phyloP scores from a whole-genome alignment of 2,329 filamentous ascomycete genomes.

The Beauveria brongniartii region DNA sequence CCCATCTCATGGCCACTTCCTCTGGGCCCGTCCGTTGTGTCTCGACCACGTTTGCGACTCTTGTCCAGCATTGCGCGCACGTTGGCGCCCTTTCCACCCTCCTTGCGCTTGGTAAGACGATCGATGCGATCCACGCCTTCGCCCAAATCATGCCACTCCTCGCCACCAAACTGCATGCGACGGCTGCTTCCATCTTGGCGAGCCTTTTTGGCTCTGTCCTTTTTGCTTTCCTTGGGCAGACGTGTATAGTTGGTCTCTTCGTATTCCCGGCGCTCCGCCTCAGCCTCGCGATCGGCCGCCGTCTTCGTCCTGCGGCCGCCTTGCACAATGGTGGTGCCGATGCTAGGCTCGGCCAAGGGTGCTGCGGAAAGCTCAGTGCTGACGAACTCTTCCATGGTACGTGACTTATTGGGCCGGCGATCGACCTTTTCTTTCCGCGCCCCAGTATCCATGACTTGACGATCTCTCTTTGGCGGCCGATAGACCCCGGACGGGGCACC shows the following conservation, averaged over 20 bases:
- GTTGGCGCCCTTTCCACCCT: conserved; percentile 42
- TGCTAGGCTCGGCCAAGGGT: conserved; percentile 77
- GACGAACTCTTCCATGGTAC: conserved; percentile 87
- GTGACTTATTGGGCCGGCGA: conserved; percentile 61
- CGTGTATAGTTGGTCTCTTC: conserved; percentile 91
- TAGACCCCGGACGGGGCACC: conserved; percentile 62
- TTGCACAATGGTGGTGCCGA: conserved; percentile 78
- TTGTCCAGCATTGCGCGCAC: conserved; percentile 64
- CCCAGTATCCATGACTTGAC: conserved; percentile 70
- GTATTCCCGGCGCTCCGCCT: conserved; percentile 74
- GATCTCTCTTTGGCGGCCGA: conserved; percentile 78
- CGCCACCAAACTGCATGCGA: conserved; percentile 72
- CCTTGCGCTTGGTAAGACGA: conserved; percentile 65
- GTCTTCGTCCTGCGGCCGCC: conserved; percentile 76
- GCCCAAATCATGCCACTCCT: conserved; percentile 84
- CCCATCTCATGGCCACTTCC: conserved; percentile 62
- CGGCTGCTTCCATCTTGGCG: conserved; percentile 40
- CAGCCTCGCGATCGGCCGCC: conserved; percentile 63
- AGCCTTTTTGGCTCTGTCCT: conserved; percentile 62
- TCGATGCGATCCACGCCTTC: conserved; percentile 84
- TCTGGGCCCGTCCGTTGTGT: conserved; percentile 60
- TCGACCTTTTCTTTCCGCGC: conserved; percentile 50
- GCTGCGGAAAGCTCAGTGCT: conserved; percentile 73
- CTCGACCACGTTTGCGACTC: conserved; percentile 72
- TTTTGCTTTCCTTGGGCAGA: conserved; percentile 79